phyloP scores from a whole-genome alignment of 208 protist genomes.

The Wallacemonas sp. region DNA sequence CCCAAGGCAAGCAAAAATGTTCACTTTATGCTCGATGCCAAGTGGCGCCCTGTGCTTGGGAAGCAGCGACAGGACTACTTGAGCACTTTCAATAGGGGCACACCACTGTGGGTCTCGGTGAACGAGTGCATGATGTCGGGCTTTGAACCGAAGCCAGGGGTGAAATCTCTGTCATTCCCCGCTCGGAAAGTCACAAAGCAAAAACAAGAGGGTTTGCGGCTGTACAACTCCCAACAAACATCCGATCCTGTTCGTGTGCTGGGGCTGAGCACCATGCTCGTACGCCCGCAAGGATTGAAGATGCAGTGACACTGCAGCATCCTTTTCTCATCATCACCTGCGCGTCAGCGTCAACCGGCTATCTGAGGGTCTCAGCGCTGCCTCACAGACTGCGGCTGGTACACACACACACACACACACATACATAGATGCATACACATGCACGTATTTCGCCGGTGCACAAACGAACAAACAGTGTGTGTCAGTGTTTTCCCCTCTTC shows the following conservation, averaged over 20 bases:
- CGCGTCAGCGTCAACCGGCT: too few species aligned
- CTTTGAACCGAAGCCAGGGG: conserved; percentile 53
- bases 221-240: conserved; percentile 90
- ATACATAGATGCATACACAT: too few species aligned
- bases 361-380: too few species aligned
- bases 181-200: background rate
- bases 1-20: conserved; percentile 78
- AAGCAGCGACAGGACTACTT: conserved; percentile 81
- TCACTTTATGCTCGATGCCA: conserved; percentile 88
- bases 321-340: too few species aligned
- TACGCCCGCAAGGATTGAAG: conserved; percentile 67
- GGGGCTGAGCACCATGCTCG: conserved; percentile 70
- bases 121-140: conserved; percentile 91
- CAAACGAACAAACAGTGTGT: too few species aligned
- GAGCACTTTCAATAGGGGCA: conserved; percentile 43
- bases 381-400: too few species aligned
- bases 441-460: too few species aligned
- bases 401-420: too few species aligned
- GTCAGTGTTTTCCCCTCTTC: too few species aligned
- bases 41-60: conserved; percentile 84
- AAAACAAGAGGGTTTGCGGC: conserved; percentile 21
- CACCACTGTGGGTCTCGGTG: conserved; percentile 84
- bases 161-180: conserved; percentile 33
- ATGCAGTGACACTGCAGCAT: too few species aligned
- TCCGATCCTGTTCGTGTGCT: conserved; percentile 87